These are phyloP conservation scores for Daldinia concentrica DNA, from an alignment of 495 filamentous ascomycete species.

Conservation along the genomic window DNA sequence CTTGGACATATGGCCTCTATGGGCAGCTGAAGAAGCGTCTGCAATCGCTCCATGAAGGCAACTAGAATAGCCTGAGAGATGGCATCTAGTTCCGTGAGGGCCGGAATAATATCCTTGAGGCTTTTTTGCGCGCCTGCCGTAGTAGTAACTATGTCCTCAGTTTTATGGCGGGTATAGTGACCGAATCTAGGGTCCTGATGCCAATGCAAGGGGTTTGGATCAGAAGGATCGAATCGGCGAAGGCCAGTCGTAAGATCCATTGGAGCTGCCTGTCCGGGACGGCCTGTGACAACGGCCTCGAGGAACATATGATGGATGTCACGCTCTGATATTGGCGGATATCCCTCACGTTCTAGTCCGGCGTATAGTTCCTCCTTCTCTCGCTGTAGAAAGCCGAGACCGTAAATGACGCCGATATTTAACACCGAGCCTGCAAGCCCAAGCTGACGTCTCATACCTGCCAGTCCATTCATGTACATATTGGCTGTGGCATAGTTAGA, in stretches of 20 bases:
- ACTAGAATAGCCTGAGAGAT: slow-evolving; percentile 37
- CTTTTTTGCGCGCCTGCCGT: slow-evolving; percentile 15
- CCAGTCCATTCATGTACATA: slow-evolving; percentile 62
- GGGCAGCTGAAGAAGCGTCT: slow-evolving; percentile 46
- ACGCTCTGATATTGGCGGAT: slow-evolving; percentile 65
- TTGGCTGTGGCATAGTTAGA: slow-evolving; percentile 67
- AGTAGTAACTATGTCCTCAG: not conserved
- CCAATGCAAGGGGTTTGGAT: slow-evolving; percentile 48
- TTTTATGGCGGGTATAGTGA: slow-evolving; percentile 43
- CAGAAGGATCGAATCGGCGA: slow-evolving; percentile 44
- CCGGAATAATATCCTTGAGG: slow-evolving; percentile 42
- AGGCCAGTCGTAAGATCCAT: slow-evolving; percentile 54
- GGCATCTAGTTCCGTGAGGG: slow-evolving; percentile 14
- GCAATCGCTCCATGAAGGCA: slow-evolving; percentile 44
- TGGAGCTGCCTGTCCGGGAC: slow-evolving; percentile 38
- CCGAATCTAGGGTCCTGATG: slow-evolving; percentile 54
- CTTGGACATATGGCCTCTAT: slow-evolving; percentile 40
- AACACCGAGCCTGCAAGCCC: slow-evolving; percentile 56
- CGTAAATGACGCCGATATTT: slow-evolving; percentile 66
- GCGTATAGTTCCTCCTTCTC: slow-evolving; percentile 55
- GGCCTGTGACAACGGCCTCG: slow-evolving; percentile 61
- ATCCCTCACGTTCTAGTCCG: slow-evolving; percentile 55
- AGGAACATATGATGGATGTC: slow-evolving; percentile 69
- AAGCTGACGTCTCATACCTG: slow-evolving; percentile 47
- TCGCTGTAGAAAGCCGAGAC: slow-evolving; percentile 64